These are phyloP conservation scores for Casuarina cunninghamiana DNA, from an alignment of 306 rosid species.

Conservation along the genomic window DNA sequence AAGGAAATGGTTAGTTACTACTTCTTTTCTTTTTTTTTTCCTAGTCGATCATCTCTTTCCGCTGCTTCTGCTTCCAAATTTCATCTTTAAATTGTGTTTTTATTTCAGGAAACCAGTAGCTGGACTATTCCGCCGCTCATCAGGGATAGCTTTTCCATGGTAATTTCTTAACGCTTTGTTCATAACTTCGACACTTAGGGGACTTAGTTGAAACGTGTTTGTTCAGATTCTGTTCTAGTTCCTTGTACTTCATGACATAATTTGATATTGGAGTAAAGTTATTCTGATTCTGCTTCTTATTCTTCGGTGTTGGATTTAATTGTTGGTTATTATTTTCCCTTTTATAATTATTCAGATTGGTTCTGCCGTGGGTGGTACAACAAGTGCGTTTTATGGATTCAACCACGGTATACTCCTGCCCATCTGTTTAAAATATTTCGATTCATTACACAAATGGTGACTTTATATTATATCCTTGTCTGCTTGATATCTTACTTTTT, in stretches of 20 bases:
- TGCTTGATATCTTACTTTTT: background rate
- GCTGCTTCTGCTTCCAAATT: background rate
- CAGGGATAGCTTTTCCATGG: slow-evolving; percentile 93
- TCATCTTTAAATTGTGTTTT: background rate
- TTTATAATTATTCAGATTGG: slow-evolving; percentile 60
- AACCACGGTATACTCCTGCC: slow-evolving; percentile 55
- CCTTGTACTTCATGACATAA: background rate
- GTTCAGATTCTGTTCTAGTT: background rate
- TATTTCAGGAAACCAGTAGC: slow-evolving; percentile 62
- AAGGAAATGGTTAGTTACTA: slow-evolving; percentile 51
- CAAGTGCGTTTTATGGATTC: slow-evolving; percentile 96
- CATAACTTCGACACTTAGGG: background rate
- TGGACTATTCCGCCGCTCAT: slow-evolving; percentile 75
- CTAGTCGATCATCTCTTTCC: background rate
- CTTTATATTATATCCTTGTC: background rate
- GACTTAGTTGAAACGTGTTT: background rate
- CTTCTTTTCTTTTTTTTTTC: slow-evolving; percentile 6
- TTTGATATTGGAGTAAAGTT: background rate
- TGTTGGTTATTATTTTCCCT: background rate
- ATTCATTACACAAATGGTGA: background rate
- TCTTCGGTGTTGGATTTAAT: background rate
- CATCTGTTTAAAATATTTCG: background rate
- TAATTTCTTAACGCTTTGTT: slow-evolving; percentile 21
- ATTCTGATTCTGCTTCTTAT: background rate
- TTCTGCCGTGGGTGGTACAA: slow-evolving; percentile 88